These are phyloP conservation scores for Sarcomyxa edulis DNA, from an alignment of 768 basidiomycete genomes.

Conservation along the genomic window DNA sequence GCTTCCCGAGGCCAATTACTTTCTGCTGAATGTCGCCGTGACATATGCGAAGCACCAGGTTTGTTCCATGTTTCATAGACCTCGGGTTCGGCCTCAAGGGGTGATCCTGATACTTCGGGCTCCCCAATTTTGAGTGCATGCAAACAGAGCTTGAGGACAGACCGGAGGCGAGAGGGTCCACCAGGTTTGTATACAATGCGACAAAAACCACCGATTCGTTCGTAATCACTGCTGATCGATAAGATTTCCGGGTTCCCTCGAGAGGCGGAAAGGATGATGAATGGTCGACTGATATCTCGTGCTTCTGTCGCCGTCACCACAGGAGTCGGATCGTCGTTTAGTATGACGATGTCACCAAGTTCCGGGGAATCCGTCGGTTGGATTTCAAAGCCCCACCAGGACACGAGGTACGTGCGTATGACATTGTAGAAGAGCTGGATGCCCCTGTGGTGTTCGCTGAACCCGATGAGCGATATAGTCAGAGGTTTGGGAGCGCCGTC, in stretches of 20 bases:
- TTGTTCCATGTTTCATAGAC: not conserved
- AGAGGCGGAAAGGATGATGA: conserved; percentile 69
- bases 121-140: conserved; percentile 48
- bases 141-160: conserved; percentile 58
- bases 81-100: not conserved
- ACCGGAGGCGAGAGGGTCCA: conserved; percentile 70
- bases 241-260: conserved; percentile 63
- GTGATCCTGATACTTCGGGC: conserved; percentile 16
- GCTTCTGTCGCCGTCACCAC: conserved; percentile 52
- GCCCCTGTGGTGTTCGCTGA: conserved; percentile 61
- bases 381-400: conserved; percentile 74
- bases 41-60: conserved; percentile 11
- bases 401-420: conserved; percentile 57
- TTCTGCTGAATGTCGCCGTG: conserved; percentile 48
- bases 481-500: conserved; percentile 36
- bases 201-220: conserved; percentile 81
- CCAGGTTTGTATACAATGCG: conserved; percentile 88
- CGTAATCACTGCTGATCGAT: conserved; percentile 63
- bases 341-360: conserved; percentile 67
- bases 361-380: conserved; percentile 30
- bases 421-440: conserved; percentile 60
- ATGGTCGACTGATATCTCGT: conserved; percentile 56
- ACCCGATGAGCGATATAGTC: conserved; percentile 66
- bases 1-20: conserved; percentile 10
- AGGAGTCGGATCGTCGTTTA: conserved; percentile 71